Evolutionary conservation across 352 stramenopile genomes (phyloP), one percentile per base, ranked within the genome.

Genomic region (Pythium diclinum): DNA sequence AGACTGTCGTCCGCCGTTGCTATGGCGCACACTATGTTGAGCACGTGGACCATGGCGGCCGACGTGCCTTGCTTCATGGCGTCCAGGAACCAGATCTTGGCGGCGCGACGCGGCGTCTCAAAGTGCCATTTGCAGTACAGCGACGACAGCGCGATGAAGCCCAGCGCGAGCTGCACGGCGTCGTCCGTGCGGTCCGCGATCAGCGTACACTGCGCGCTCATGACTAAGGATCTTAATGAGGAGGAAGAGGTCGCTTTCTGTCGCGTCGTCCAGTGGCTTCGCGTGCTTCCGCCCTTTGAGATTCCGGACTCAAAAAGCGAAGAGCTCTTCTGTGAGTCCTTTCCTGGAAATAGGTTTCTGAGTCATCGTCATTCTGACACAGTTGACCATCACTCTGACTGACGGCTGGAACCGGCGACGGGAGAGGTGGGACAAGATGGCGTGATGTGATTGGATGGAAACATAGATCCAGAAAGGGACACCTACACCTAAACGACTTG

Each of bases 21-120:
- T 64, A 94, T 92, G 19, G 85, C 79, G 61, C 81, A 88, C 1
- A 88, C 53, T 61, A 94, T 88, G 65, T 94, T 94, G 58, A 91
- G 73, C 59, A 89, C 77, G 65, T 94, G 85, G 51, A 91, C 78
- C 71, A 94, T 89, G 3, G 77, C 78, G 19, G 85, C 85, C 16
- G 81, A 91, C 58, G 81, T 87, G 69, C 82, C 85, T 60, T 94
- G 85, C 64, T 94, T 94, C 72, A 89, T 87, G 56, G 85, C 85
- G 62, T 94, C 85, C 68, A 94, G 81, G 57, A 94, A 88, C 85
- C 85, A 94, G 61, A 94, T 75, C 61, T 79, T 70, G n/a, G 68
- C 74, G 16, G 85, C 60, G 30, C 85, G 73, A 9, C 83, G 83
- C 19, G 85, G 85, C 17, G 33, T 71, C 68, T 94, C 85, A 48